Evolutionary conservation across 2,329 filamentous ascomycete genomes (phyloP).

Genomic region (Epichloe baconii): DNA sequence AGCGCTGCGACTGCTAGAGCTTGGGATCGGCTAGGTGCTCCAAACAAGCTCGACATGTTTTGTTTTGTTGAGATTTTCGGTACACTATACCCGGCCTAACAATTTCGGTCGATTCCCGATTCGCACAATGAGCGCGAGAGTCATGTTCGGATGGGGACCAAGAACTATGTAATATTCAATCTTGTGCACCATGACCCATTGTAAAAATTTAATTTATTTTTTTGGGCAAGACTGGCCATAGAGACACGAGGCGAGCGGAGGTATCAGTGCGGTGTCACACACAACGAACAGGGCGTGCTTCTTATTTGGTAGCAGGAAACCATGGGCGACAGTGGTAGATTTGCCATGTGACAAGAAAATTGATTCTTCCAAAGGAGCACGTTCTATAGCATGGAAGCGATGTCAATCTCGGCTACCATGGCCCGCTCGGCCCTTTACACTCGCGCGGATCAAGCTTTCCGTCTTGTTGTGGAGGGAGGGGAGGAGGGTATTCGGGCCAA

Average conservation of each 20-base stretch:
- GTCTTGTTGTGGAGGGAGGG: too few species aligned
- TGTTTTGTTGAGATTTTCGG: not conserved
- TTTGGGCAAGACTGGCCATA: too few species aligned
- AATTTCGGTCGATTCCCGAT: not conserved
- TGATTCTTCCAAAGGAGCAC: not conserved
- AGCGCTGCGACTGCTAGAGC: constrained; percentile 46
- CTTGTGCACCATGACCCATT: not conserved
- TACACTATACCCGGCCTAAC: not conserved
- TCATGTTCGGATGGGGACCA: not conserved
- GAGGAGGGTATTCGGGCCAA: too few species aligned
- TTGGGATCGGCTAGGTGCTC: not conserved
- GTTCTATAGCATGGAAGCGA: not conserved
- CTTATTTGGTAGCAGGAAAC: not conserved
- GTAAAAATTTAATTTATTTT: too few species aligned
- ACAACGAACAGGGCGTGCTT: not conserved
- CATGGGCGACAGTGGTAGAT: not conserved
- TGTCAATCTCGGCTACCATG: not conserved
- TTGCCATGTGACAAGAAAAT: not conserved
- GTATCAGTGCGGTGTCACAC: not conserved
- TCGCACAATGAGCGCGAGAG: not conserved
- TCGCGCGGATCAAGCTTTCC: too few species aligned
- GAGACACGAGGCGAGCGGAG: constrained; percentile 1
- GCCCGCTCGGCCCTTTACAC: too few species aligned
- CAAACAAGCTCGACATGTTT: not conserved
- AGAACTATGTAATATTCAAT: not conserved